Conservation (phyloP, 192 early-diverging fungal species). For the Piromyces sp. region DNA sequence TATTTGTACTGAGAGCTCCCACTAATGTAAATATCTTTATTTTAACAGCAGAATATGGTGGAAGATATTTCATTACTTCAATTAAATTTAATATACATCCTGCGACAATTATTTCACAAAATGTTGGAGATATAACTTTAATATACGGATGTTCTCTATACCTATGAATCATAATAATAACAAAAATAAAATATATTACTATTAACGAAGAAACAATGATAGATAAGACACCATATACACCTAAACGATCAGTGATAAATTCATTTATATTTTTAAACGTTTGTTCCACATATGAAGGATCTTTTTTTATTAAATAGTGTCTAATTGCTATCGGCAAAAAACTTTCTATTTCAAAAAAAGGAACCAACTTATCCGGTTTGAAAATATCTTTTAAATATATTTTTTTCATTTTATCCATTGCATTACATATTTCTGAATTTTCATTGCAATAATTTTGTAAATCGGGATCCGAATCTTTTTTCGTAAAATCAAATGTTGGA, state of each 20-base stretch:
- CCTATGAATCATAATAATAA: not conserved
- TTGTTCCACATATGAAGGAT: too few relatives aligned
- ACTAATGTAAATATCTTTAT: not conserved
- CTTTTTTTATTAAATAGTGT: not conserved
- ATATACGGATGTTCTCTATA: not conserved
- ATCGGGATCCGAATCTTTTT: not conserved
- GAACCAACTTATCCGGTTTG: not conserved
- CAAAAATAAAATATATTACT: not conserved
- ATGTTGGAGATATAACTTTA: not conserved
- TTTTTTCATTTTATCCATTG: not conserved
- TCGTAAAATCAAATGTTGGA: not conserved
- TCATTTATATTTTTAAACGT: not conserved
- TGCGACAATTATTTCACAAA: not conserved
- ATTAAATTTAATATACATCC: not conserved
- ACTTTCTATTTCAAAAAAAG: not conserved
- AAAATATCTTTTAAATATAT: not conserved
- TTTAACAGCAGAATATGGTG: not conserved
- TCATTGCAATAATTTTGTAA: not conserved
- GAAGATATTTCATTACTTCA: not conserved
- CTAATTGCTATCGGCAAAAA: not conserved
- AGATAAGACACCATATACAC: not conserved
- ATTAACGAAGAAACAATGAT: not conserved
- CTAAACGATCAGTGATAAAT: not conserved
- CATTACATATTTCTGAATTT: not conserved
- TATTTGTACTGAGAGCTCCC: not conserved